These are phyloP conservation scores for Aspergillus heteromorphus DNA, from an alignment of 495 filamentous ascomycete genomes.

Conservation along the genomic window DNA sequence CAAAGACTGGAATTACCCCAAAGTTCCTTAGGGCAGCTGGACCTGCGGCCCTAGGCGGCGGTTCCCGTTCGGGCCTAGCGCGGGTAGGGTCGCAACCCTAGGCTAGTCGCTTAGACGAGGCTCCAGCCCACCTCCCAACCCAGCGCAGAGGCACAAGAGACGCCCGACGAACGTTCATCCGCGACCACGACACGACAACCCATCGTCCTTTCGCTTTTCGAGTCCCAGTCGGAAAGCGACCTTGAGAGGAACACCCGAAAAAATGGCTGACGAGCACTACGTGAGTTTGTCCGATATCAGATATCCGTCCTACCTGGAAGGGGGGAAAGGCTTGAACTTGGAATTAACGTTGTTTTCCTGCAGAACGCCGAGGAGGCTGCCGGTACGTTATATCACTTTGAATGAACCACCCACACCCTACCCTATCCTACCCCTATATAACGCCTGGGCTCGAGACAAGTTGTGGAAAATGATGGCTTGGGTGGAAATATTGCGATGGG, in stretches of 20 bases:
- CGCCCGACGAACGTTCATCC: constrained; percentile 30
- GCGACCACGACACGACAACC: constrained; percentile 47
- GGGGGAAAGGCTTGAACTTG: background rate
- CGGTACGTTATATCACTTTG: constrained; percentile 50
- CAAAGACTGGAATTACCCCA: too few species aligned
- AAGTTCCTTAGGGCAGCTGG: constrained; percentile 6
- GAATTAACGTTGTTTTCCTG: constrained; percentile 36
- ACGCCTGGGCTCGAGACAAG: background rate
- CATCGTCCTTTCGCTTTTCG: constrained; percentile 47
- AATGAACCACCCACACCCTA: too few species aligned
- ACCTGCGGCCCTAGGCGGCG: constrained; percentile 5
- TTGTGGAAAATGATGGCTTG: constrained; percentile 1
- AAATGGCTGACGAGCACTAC: constrained; percentile 91
- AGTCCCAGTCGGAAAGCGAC: constrained; percentile 48
- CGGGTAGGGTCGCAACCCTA: constrained; percentile 41
- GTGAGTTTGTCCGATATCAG: constrained; percentile 51
- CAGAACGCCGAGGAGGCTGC: constrained; percentile 94
- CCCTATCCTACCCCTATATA: constrained; percentile 9
- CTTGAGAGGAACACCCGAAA: constrained; percentile 54
- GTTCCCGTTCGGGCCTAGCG: constrained; percentile 27
- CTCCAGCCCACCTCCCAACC: constrained; percentile 37
- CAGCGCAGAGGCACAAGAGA: constrained; percentile 25
- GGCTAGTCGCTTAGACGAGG: constrained; percentile 43
- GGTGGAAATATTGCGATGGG: constrained; percentile 8
- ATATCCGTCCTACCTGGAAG: constrained; percentile 6